phyloP scores from a whole-genome alignment of 2,329 filamentous ascomycete genomes.

The Trichoderma hamatum region DNA sequence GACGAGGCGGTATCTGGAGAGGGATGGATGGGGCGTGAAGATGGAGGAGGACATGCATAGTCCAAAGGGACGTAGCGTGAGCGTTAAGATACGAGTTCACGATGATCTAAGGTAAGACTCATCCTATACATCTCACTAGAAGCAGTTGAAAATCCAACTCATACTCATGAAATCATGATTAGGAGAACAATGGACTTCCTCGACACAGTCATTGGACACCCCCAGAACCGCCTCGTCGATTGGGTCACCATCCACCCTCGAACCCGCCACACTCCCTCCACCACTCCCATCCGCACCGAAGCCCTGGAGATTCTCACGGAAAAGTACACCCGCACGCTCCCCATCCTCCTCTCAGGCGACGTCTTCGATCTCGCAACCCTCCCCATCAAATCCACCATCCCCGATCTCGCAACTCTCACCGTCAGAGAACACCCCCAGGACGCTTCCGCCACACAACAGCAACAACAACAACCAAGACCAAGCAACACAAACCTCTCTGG shows the following conservation, averaged over 20 bases:
- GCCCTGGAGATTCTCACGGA: slow-evolving; percentile 60
- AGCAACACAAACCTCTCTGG: slow-evolving; percentile 58
- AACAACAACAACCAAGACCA: slow-evolving; percentile 31
- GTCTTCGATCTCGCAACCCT: slow-evolving; percentile 61
- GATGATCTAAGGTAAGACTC: slow-evolving; percentile 57
- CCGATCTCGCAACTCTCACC: slow-evolving; percentile 40
- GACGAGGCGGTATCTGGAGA: slow-evolving; percentile 54
- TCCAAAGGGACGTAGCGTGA: slow-evolving; percentile 59
- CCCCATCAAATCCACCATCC: slow-evolving; percentile 44
- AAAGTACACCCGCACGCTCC: slow-evolving; percentile 57
- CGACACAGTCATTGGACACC: slow-evolving; percentile 60
- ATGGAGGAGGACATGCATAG: slow-evolving; percentile 48
- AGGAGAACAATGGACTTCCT: slow-evolving; percentile 65
- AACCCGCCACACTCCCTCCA: slow-evolving; percentile 63
- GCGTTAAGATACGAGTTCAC: slow-evolving; percentile 72
- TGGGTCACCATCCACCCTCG: slow-evolving; percentile 72
- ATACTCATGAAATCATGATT: neutral
- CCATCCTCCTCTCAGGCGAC: slow-evolving; percentile 70
- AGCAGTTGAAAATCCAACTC: neutral
- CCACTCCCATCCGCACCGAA: slow-evolving; percentile 62
- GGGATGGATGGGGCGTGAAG: slow-evolving; percentile 57
- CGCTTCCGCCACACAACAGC: neutral
- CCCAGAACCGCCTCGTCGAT: slow-evolving; percentile 58
- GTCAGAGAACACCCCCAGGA: slow-evolving; percentile 30
- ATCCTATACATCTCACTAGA: neutral